phyloP scores from a whole-genome alignment of 495 filamentous ascomycete genomes.

The Penicillium malachiteum region DNA sequence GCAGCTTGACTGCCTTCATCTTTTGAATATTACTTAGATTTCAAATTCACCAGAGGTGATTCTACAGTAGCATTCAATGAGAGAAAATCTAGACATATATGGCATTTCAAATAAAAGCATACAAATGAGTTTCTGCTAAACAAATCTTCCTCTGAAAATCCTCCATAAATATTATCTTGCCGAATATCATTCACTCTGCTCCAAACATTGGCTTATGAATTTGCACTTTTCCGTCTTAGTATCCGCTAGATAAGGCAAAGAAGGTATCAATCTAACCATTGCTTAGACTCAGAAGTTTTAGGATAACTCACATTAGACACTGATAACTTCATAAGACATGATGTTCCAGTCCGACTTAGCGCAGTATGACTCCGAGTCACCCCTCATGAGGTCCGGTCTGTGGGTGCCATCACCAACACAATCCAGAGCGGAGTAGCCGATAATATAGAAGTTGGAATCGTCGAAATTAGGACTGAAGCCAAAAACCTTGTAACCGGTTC shows the following conservation, averaged over 20 bases:
- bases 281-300: not conserved
- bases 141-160: not conserved
- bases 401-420: not conserved
- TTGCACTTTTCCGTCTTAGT: not conserved
- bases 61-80: not conserved
- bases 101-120: not conserved
- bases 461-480: not conserved
- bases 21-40: not conserved
- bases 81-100: not conserved
- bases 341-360: not conserved
- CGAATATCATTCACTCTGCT: not conserved
- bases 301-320: not conserved
- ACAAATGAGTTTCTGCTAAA: not conserved
- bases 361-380: not conserved
- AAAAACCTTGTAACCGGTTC: slow-evolving; percentile 1
- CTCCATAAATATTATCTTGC: not conserved
- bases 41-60: not conserved
- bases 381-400: not conserved
- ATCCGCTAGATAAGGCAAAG: slow-evolving; percentile 1
- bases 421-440: not conserved
- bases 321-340: not conserved
- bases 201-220: not conserved
- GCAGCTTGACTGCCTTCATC: not conserved
- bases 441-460: not conserved
- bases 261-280: not conserved